phyloP scores from a whole-genome alignment of 495 filamentous ascomycete genomes.

The Lineolata rhizophorae region DNA sequence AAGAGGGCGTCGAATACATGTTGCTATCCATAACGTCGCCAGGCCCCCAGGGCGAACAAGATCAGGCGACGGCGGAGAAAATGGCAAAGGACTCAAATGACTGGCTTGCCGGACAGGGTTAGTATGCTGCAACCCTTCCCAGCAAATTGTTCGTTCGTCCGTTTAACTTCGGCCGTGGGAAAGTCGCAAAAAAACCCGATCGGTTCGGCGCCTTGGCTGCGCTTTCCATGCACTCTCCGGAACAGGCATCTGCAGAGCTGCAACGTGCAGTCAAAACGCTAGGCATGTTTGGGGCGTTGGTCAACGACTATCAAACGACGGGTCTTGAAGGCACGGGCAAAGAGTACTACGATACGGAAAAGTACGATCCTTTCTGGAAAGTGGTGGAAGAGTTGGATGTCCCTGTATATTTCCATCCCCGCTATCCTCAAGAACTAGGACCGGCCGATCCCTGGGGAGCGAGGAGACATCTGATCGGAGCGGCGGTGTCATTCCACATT shows the following conservation, averaged over 20 bases:
- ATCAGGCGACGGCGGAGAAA: conserved; percentile 13
- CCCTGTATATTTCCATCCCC: conserved; percentile 40
- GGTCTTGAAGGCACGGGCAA: conserved; percentile 28
- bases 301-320: conserved; percentile 33
- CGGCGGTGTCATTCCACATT: too few relatives aligned
- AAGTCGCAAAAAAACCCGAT: conserved; percentile 26
- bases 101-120: conserved; percentile 30
- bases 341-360: conserved; percentile 34
- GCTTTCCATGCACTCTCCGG: conserved; percentile 31
- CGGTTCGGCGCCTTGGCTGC: conserved; percentile 36
- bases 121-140: too few relatives aligned
- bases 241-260: conserved; percentile 31
- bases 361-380: conserved; percentile 36
- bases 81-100: conserved; percentile 32
- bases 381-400: conserved; percentile 34
- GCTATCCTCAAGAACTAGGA: too few relatives aligned
- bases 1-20: conserved; percentile 36
- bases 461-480: too few relatives aligned
- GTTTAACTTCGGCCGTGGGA: too few relatives aligned
- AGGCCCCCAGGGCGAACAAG: conserved; percentile 32
- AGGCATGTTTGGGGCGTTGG: conserved; percentile 32
- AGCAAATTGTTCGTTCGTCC: too few relatives aligned
- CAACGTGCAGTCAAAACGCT: conserved; percentile 29
- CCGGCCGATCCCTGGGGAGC: too few relatives aligned
- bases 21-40: conserved; percentile 34